Base-by-base conservation (phyloP, 139 green algal genomes). In the Picochlorum sp. region DNA sequence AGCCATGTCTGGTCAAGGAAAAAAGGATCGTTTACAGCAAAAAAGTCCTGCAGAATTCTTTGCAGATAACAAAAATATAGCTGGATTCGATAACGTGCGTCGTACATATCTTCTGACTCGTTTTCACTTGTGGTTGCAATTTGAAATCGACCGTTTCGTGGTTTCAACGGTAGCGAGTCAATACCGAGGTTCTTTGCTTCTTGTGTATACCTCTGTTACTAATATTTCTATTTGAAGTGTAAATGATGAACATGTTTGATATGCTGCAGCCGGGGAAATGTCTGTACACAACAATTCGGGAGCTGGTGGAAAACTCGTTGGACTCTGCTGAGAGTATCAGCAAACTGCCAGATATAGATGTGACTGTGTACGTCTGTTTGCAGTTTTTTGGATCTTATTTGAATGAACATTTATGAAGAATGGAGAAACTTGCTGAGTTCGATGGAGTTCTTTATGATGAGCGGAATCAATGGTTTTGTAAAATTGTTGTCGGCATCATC, bases 61-160 rank as follows among this genome's bases (percentile, higher is more conserved):
- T 56, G 87, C 89, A 13, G 91, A 98, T 36, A 97, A 98, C 75
- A 95, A 94, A 63, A 96, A 91, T 70, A 98, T 98, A 28, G 91
- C 91, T 18, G 91, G 91, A 0, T 98, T 98, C 60, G 91, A 98
- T 72, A 97, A 96, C 37, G 87, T 94, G 58, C 39, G 85, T 43
- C 22, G 16, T 6, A 26, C 10, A n/a, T 50, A 16, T 8, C 5
- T 16, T 49, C 10, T 44, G 12, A 26, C 50, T 35, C 10, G 13
- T 25, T 8, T 18, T 18, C 6, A 40, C 50, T 18, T 12, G 9
- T 12, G 12, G 35, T 41, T 9, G 35, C 35, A n/a, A 41, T 41
- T 41, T 41, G 10, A 41, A 41, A 9, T n/a, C 35, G 12, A 41
- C 35, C n/a, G n/a, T n/a, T n/a, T n/a, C n/a, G n/a, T n/a, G n/a